phyloP scores from a whole-genome alignment of 2,329 filamentous ascomycete genomes.

The Exophiala sp. region DNA sequence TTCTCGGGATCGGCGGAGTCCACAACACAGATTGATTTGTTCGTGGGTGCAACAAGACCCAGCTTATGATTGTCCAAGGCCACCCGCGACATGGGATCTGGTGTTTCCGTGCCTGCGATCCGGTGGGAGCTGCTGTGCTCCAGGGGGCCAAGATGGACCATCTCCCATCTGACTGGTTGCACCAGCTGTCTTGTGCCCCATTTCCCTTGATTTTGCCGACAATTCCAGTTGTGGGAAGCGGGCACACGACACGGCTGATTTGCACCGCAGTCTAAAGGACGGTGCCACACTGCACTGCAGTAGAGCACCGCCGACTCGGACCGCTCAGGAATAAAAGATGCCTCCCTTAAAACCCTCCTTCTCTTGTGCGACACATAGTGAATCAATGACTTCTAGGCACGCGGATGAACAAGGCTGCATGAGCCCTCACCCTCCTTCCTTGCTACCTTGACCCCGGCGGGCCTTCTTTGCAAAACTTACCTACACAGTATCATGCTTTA shows the following conservation, averaged over 20 bases:
- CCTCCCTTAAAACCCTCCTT: no score
- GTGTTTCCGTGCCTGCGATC: no score
- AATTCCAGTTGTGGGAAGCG: not conserved
- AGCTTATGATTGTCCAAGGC: no score
- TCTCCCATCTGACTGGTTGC: not conserved
- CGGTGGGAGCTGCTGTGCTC: not conserved
- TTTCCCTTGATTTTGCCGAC: not conserved
- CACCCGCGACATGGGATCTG: not conserved
- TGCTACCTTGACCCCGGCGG: no score
- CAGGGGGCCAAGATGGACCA: not conserved
- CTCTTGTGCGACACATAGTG: no score
- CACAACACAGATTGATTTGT: not conserved
- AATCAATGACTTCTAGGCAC: no score
- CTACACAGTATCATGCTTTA: not conserved
- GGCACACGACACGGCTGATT: slow-evolving; percentile 8
- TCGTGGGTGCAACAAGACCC: not conserved
- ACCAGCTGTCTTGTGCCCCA: not conserved
- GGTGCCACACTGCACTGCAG: no score
- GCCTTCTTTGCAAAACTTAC: no score
- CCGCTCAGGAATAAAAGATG: no score
- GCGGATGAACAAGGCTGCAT: not conserved
- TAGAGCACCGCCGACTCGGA: no score
- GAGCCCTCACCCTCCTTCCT: not conserved
- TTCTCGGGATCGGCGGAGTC: not conserved
- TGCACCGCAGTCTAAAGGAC: not conserved